Evolutionary conservation across 768 basidiomycete species (phyloP).

Genomic region (Suillus spraguei): DNA sequence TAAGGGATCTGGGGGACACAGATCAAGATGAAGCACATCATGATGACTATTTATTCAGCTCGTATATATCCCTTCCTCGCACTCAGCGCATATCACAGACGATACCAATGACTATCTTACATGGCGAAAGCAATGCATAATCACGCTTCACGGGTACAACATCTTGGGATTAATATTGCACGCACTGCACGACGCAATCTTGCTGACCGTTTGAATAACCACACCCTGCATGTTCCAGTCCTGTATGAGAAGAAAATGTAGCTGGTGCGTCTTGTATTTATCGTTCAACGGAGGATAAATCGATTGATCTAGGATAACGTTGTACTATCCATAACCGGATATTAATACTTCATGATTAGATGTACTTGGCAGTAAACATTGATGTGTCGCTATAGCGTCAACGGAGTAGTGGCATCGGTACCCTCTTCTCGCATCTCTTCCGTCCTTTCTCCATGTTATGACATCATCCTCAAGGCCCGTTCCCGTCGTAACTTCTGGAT

Average conservation of each 20-base stretch:
- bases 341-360: not conserved
- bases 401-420: too few species aligned
- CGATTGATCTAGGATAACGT: not conserved
- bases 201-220: not conserved
- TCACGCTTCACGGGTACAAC: not conserved
- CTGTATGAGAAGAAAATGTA: not conserved
- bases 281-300: not conserved
- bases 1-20: not conserved
- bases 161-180: not conserved
- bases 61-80: not conserved
- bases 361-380: not conserved
- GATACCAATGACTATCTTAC: constrained; percentile 6
- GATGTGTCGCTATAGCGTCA: not conserved
- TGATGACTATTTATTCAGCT: not conserved
- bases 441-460: not conserved
- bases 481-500: not conserved
- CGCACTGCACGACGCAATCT: not conserved
- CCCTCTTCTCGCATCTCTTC: too few species aligned
- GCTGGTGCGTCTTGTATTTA: not conserved
- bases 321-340: not conserved
- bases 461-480: not conserved
- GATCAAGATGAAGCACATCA: not conserved
- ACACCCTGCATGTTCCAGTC: not conserved
- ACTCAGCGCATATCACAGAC: constrained; percentile 2
- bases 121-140: constrained; percentile 8